These are phyloP conservation scores for Cordyceps cateniannulata DNA, from an alignment of 2,329 filamentous ascomycete genomes.

Conservation along the genomic window DNA sequence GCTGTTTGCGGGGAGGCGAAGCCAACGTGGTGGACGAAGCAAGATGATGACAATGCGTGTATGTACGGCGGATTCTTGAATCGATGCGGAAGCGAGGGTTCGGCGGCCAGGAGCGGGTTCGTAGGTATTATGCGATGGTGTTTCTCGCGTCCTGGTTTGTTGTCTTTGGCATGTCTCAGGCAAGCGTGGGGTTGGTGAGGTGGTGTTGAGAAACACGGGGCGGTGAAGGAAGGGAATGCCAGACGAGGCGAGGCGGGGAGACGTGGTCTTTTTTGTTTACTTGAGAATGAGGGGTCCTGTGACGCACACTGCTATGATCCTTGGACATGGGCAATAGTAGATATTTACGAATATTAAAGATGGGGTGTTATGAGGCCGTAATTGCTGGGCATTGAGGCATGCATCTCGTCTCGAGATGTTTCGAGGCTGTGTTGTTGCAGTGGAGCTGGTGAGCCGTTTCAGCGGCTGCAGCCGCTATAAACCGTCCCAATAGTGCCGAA, in stretches of 20 bases:
- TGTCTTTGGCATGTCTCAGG: conserved; percentile 10
- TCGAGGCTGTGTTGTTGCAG: background rate
- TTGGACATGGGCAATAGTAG: background rate
- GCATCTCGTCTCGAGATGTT: background rate
- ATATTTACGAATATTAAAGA: background rate
- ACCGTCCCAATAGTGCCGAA: background rate
- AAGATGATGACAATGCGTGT: background rate
- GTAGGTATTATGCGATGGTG: background rate
- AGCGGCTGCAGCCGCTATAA: background rate
- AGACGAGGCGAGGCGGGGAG: background rate
- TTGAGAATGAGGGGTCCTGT: background rate
- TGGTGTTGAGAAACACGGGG: background rate
- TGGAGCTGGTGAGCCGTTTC: background rate
- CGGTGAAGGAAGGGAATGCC: background rate
- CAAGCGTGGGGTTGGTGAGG: conserved; percentile 4
- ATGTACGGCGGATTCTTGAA: background rate
- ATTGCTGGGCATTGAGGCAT: background rate
- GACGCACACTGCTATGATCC: background rate
- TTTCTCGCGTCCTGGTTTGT: conserved; percentile 8
- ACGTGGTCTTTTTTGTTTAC: background rate
- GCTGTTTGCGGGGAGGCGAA: background rate
- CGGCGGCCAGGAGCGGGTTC: background rate
- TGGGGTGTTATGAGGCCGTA: no score
- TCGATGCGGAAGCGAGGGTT: background rate
- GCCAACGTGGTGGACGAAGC: background rate